These are phyloP conservation scores for Elaeis oleifera DNA, from an alignment of 202 grass and related monocot species.

Conservation along the genomic window DNA sequence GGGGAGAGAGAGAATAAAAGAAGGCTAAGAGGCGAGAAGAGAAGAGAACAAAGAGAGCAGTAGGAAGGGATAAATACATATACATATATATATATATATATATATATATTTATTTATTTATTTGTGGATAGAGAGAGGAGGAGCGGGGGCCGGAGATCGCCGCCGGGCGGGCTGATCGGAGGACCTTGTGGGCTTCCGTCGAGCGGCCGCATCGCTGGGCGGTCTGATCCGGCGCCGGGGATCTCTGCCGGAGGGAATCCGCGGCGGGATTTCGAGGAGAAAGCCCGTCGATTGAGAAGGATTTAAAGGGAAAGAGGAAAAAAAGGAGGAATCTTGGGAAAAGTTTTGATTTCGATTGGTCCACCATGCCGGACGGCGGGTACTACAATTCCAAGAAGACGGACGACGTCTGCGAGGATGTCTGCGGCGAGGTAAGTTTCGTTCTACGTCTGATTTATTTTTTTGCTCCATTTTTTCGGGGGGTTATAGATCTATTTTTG, in stretches of 20 bases:
- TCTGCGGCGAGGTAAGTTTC: slow-evolving; percentile 68
- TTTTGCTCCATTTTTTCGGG: no score
- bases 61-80: background rate
- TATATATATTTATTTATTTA: no score
- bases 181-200: no score
- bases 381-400: slow-evolving; percentile 82
- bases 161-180: background rate
- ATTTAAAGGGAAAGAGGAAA: no score
- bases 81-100: slow-evolving; percentile 9
- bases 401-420: slow-evolving; percentile 72
- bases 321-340: no score
- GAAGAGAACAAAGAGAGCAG: no score
- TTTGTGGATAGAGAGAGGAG: background rate
- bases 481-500: no score
- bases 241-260: background rate
- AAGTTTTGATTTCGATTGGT: no score
- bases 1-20: background rate
- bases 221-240: background rate
- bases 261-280: background rate
- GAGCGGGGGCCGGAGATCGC: slow-evolving; percentile 4
- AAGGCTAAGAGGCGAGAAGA: no score
- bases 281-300: background rate
- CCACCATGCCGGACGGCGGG: slow-evolving; percentile 58
- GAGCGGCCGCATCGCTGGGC: no score
- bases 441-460: slow-evolving; percentile 1